Percentiles rank a stretch among this genome's conserved stretches.
These are phyloP conservation scores for Penicillium sp. DNA, from an alignment of 2,329 filamentous ascomycete species.

Conservation along the genomic window DNA sequence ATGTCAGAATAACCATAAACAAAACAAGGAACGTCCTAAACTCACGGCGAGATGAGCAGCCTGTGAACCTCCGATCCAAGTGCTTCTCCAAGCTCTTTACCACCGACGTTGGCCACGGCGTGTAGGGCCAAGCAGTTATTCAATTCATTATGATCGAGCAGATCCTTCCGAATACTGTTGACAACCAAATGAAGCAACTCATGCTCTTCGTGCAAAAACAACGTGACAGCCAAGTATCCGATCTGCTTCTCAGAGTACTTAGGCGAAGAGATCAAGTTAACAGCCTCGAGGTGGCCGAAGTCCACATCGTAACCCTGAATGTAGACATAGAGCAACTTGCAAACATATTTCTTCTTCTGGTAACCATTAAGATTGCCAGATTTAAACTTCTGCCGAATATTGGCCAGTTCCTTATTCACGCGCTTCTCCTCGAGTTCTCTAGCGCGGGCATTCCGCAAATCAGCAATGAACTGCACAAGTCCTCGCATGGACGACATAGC, in stretches of 20 bases:
- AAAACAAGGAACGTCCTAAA: slow-evolving; percentile 34
- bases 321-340: slow-evolving; percentile 99
- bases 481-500: slow-evolving; percentile 59
- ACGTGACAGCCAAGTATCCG: slow-evolving; percentile 92
- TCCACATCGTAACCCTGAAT: slow-evolving; percentile 99
- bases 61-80: slow-evolving; percentile 88
- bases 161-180: slow-evolving; percentile 96
- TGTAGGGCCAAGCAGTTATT: slow-evolving; percentile 96
- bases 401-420: slow-evolving; percentile 98
- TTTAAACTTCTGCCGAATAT: slow-evolving; percentile 98
- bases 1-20: slow-evolving; percentile 29
- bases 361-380: slow-evolving; percentile 91
- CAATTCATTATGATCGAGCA: slow-evolving; percentile 91
- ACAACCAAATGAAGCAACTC: slow-evolving; percentile 94
- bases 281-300: slow-evolving; percentile 96
- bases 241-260: slow-evolving; percentile 99
- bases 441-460: slow-evolving; percentile 89
- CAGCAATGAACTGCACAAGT: slow-evolving; percentile 96
- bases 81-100: slow-evolving; percentile 95
- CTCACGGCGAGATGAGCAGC: slow-evolving; percentile 89
- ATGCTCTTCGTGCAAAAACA: slow-evolving; percentile 96
- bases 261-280: slow-evolving; percentile 92
- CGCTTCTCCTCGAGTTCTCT: slow-evolving; percentile 97
- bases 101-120: slow-evolving; percentile 95
- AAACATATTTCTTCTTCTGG: slow-evolving; percentile 99